A percentile compares a stretch with the other conserved stretches of the same genome.
Conservation (phyloP, 108 stramenopile species). For the Nitzschia inconspicua region DNA sequence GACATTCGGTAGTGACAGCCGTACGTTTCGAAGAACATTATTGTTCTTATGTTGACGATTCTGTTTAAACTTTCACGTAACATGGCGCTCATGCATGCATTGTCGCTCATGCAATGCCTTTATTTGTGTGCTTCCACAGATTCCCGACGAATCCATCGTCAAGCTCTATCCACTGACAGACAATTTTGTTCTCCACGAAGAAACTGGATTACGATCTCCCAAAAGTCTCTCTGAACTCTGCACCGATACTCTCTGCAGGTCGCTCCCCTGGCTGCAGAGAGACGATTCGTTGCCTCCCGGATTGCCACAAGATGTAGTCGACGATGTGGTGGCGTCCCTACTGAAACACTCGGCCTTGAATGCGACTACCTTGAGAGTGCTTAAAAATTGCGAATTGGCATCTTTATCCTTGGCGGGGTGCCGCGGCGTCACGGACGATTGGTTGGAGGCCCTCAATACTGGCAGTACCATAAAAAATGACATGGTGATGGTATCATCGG, state of each 20-base stretch:
- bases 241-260: constrained; percentile 65
- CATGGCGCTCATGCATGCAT: neutral
- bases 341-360: constrained; percentile 72
- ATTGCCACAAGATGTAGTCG: constrained; percentile 77
- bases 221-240: constrained; percentile 70
- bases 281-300: constrained; percentile 68
- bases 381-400: constrained; percentile 65
- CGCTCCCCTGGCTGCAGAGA: constrained; percentile 53
- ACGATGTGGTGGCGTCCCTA: constrained; percentile 57
- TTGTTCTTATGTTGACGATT: neutral
- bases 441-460: constrained; percentile 44
- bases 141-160: constrained; percentile 62
- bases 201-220: constrained; percentile 50
- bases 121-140: neutral
- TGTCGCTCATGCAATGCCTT: neutral
- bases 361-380: constrained; percentile 55
- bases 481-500: too few relatives aligned
- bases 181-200: constrained; percentile 53
- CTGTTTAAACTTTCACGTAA: neutral
- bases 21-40: constrained; percentile 26
- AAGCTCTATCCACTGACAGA: constrained; percentile 61
- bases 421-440: constrained; percentile 80
- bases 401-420: constrained; percentile 55
- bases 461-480: constrained; percentile 1
- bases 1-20: constrained; percentile 46